These are phyloP conservation scores for Straminergon stramineum DNA, from an alignment of 225 moss, liverwort and hornwort species.

Conservation along the genomic window DNA sequence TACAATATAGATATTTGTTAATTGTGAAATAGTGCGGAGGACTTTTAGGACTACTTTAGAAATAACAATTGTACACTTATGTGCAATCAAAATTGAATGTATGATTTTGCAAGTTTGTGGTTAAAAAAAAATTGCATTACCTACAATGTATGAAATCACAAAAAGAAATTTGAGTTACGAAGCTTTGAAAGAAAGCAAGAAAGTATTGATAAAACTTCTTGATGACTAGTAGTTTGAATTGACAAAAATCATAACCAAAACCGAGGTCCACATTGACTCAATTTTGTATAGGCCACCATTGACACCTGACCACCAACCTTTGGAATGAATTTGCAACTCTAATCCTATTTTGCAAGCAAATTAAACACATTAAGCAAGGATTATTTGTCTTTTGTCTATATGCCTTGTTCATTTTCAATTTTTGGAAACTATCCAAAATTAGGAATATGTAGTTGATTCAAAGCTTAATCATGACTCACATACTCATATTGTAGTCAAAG, in stretches of 20 bases:
- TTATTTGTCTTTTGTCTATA: neutral
- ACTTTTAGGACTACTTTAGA: neutral
- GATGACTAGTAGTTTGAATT: neutral
- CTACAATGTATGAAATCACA: neutral
- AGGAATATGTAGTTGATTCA: neutral
- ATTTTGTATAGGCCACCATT: neutral
- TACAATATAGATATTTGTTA: neutral
- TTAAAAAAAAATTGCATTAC: neutral
- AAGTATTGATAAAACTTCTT: neutral
- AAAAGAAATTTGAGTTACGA: neutral
- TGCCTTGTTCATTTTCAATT: neutral
- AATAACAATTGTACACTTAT: neutral
- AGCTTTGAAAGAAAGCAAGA: neutral
- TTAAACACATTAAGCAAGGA: neutral
- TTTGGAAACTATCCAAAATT: fast-evolving
- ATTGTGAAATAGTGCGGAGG: fast-evolving
- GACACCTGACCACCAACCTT: neutral
- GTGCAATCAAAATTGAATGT: neutral
- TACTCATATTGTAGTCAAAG: neutral
- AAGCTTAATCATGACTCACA: fast-evolving
- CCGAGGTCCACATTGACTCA: neutral
- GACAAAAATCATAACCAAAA: neutral
- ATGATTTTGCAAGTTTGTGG: neutral
- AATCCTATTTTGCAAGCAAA: neutral
- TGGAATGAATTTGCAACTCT: neutral